Percentiles rank a stretch among this genome's conserved stretches.
Evolutionary conservation across 2,329 filamentous ascomycete species (phyloP).

Genomic region (Penicillium sp.): DNA sequence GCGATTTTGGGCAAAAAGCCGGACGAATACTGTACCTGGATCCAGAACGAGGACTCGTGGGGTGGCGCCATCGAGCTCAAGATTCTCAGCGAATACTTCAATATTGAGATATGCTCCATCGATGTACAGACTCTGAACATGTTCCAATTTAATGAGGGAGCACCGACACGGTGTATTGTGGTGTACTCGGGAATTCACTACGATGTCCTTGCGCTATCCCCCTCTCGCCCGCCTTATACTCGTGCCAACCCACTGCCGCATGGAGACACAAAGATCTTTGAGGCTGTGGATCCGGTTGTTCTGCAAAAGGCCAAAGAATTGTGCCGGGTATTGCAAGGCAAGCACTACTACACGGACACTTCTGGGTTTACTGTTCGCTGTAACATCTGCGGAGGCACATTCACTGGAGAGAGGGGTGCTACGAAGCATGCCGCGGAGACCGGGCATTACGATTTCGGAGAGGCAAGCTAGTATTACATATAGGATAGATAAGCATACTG

Average conservation of each 20-base stretch:
- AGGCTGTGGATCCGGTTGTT: slow-evolving; percentile 55
- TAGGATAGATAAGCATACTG: not conserved
- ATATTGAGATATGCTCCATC: slow-evolving; percentile 79
- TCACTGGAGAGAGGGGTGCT: slow-evolving; percentile 49
- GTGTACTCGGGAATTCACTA: slow-evolving; percentile 94
- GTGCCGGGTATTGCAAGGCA: slow-evolving; percentile 65
- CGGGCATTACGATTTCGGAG: slow-evolving; percentile 52
- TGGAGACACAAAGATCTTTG: slow-evolving; percentile 75
- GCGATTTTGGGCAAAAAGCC: slow-evolving; percentile 73
- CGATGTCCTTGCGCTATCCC: slow-evolving; percentile 78
- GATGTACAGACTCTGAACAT: slow-evolving; percentile 70
- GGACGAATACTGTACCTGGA: slow-evolving; percentile 76
- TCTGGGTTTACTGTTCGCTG: slow-evolving; percentile 76
- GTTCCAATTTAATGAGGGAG: slow-evolving; percentile 76
- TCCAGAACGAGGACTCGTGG: slow-evolving; percentile 79
- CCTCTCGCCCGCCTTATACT: slow-evolving; percentile 57
- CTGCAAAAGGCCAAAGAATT: slow-evolving; percentile 63
- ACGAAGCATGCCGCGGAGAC: slow-evolving; percentile 49
- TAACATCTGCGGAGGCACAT: slow-evolving; percentile 55
- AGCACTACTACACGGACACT: slow-evolving; percentile 87
- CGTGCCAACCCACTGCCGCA: slow-evolving; percentile 65
- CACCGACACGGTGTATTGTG: slow-evolving; percentile 68
- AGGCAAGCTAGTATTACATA: slow-evolving; percentile 35
- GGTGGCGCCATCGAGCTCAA: slow-evolving; percentile 88
- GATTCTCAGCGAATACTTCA: slow-evolving; percentile 80